A percentile compares a stretch with the other conserved stretches of the same genome.
These are phyloP conservation scores for Gastrolobium villosum DNA, from an alignment of 306 rosid species.

Conservation along the genomic window DNA sequence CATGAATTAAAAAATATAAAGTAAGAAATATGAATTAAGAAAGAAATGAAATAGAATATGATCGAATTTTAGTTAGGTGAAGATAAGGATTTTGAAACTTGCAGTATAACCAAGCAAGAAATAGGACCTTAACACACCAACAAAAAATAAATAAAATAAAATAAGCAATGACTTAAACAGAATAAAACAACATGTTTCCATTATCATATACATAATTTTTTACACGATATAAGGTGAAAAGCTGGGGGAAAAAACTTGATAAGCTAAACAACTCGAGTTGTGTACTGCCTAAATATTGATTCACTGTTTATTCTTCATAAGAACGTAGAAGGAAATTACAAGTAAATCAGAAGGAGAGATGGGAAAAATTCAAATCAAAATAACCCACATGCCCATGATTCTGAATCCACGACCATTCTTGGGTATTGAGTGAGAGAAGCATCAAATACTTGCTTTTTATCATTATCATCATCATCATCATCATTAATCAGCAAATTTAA, in stretches of 20 bases:
- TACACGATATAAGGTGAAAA: conserved; percentile 12
- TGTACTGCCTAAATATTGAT: conserved; percentile 43
- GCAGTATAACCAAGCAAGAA: neutral
- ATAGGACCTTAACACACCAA: neutral
- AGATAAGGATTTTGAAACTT: neutral
- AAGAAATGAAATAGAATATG: neutral
- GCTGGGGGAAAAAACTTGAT: neutral
- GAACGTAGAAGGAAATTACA: conserved; percentile 50
- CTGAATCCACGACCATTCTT: conserved; percentile 58
- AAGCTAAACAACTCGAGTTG: conserved; percentile 28
- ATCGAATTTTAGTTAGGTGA: neutral
- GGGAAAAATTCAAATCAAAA: conserved; percentile 47
- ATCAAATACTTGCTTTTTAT: conserved; percentile 51
- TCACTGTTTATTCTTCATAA: conserved; percentile 41
- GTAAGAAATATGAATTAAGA: neutral
- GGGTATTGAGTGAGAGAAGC: conserved; percentile 50
- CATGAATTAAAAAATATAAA: neutral
- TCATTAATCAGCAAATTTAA: conserved; percentile 65
- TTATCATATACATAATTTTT: conserved; percentile 38
- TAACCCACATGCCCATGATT: conserved; percentile 63
- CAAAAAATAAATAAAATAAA: neutral
- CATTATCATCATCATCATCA: conserved; percentile 35
- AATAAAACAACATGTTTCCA: conserved; percentile 35
- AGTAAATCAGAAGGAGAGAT: conserved; percentile 4
- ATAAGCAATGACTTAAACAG: neutral